Conservation (phyloP, 805 yeast genomes). For the Metschnikowia amazonensis region DNA sequence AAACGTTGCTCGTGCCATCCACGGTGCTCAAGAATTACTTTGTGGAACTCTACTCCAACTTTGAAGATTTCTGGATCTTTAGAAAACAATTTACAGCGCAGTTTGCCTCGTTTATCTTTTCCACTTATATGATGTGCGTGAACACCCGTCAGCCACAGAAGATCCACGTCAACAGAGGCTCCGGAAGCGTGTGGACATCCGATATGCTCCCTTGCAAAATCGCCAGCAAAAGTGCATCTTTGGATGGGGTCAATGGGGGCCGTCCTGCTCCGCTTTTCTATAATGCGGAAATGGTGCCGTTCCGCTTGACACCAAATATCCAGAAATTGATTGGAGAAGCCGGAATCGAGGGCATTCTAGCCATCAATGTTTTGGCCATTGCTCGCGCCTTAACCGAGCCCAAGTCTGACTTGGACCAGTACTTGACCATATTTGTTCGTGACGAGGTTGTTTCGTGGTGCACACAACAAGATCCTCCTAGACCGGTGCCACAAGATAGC, state of each 20-base stretch:
- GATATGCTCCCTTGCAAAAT: conserved; percentile 93
- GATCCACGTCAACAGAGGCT: conserved; percentile 72
- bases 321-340: conserved; percentile 92
- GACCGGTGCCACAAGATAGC: conserved; percentile 77
- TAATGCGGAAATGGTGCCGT: conserved; percentile 91
- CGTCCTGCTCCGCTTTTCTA: conserved; percentile 79
- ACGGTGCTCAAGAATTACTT: conserved; percentile 80
- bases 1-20: conserved; percentile 79
- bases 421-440: conserved; percentile 87
- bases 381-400: conserved; percentile 89
- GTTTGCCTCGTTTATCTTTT: conserved; percentile 87
- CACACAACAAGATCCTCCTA: conserved; percentile 68
- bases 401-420: conserved; percentile 87
- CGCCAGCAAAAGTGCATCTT: conserved; percentile 49
- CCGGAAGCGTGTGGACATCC: conserved; percentile 89
- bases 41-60: conserved; percentile 61
- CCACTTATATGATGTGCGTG: conserved; percentile 92
- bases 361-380: conserved; percentile 78
- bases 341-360: conserved; percentile 86
- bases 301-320: conserved; percentile 92
- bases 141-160: conserved; percentile 92
- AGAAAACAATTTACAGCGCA: conserved; percentile 92
- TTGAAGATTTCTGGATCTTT: conserved; percentile 96
- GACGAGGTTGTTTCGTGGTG: conserved; percentile 96
- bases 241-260: conserved; percentile 46